These are phyloP conservation scores for Paralagenidium karlingii DNA, from an alignment of 352 stramenopile genomes.

Conservation along the genomic window DNA sequence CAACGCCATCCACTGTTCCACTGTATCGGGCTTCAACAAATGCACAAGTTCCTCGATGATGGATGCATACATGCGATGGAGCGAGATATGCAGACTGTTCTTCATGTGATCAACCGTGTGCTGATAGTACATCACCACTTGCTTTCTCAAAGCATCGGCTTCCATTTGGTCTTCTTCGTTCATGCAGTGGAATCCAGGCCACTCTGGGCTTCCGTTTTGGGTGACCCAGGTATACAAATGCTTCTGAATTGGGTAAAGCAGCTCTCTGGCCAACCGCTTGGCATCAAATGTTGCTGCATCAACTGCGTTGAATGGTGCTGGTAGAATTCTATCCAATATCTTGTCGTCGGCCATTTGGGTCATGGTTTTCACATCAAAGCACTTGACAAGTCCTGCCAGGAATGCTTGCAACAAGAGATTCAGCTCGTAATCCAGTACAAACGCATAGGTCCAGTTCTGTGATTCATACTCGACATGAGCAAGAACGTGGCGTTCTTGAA, in stretches of 20 bases:
- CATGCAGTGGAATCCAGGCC: constrained; percentile 1
- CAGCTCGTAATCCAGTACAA: constrained; percentile 74
- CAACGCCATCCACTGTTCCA: constrained; percentile 31
- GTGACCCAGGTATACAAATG: constrained; percentile 15
- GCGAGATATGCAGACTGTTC: constrained; percentile 58
- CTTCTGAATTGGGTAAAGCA: constrained; percentile 27
- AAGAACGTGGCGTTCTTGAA: constrained; percentile 48
- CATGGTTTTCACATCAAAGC: constrained; percentile 45
- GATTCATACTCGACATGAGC: constrained; percentile 77
- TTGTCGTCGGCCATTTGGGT: constrained; percentile 8
- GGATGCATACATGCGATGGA: constrained; percentile 67
- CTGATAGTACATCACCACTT: constrained; percentile 26
- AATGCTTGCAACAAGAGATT: constrained; percentile 64
- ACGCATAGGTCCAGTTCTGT: constrained; percentile 72
- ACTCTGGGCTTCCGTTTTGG: constrained; percentile 23
- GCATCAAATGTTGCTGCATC: constrained; percentile 13
- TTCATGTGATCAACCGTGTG: constrained; percentile 17
- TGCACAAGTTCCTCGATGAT: constrained; percentile 32
- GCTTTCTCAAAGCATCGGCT: constrained; percentile 1
- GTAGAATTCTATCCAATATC: constrained; percentile 9
- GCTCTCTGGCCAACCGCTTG: constrained; percentile 20
- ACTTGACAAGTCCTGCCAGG: constrained; percentile 36
- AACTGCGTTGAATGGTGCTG: constrained; percentile 16
- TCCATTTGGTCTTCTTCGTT: constrained; percentile 8
- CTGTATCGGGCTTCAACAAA: constrained; percentile 20